Conservation (phyloP, 1,139 yeast species). For the Yamadazyma taylorii region DNA sequence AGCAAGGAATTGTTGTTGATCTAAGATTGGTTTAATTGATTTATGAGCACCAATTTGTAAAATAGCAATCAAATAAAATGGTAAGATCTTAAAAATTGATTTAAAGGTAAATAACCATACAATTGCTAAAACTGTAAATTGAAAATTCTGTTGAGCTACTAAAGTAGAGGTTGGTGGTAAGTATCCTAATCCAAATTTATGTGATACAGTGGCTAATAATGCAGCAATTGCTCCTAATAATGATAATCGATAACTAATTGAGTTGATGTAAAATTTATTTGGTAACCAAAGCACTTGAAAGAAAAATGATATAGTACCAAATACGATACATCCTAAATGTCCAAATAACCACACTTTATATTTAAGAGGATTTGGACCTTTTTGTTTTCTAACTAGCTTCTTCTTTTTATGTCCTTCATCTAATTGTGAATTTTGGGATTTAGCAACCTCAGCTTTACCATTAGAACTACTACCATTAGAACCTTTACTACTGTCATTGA, state of each 20-base stretch:
- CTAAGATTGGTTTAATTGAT: slow-evolving; percentile 42
- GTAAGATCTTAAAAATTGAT: slow-evolving; percentile 64
- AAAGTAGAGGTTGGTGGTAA: slow-evolving; percentile 59
- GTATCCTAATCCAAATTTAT: slow-evolving; percentile 53
- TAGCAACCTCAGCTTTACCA: background rate
- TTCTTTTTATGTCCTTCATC: slow-evolving; percentile 24
- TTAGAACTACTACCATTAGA: too few relatives aligned
- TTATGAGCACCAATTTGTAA: slow-evolving; percentile 51
- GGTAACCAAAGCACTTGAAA: slow-evolving; percentile 50
- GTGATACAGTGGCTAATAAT: slow-evolving; percentile 52
- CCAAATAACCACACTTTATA: slow-evolving; percentile 63
- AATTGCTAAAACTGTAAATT: slow-evolving; percentile 51
- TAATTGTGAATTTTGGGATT: background rate
- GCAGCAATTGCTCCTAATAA: slow-evolving; percentile 59
- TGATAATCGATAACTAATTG: slow-evolving; percentile 51
- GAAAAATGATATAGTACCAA: slow-evolving; percentile 48
- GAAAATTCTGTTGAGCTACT: slow-evolving; percentile 69
- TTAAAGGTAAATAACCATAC: slow-evolving; percentile 66
- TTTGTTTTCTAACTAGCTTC: slow-evolving; percentile 40
- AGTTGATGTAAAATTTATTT: slow-evolving; percentile 45
- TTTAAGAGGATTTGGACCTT: slow-evolving; percentile 41
- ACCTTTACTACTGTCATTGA: too few relatives aligned
- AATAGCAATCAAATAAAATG: slow-evolving; percentile 55
- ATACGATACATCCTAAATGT: slow-evolving; percentile 49
- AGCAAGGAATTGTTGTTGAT: slow-evolving; percentile 41